Percentiles rank a stretch among this genome's conserved stretches.
phyloP scores from a whole-genome alignment of 305 asterid genomes.

The Fraxinus albicans region DNA sequence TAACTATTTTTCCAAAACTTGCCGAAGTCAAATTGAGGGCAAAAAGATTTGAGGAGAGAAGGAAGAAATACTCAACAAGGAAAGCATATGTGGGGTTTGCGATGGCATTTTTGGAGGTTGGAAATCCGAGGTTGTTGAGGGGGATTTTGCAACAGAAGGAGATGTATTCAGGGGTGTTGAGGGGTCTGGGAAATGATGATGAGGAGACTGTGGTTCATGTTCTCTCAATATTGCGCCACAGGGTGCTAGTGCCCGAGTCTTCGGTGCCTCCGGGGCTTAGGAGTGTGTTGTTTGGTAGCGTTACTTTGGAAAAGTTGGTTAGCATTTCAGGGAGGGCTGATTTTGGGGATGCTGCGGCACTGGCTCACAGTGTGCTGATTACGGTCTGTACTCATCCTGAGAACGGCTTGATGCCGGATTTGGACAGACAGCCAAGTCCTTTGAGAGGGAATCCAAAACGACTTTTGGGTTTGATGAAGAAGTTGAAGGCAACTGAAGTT shows the following conservation, averaged over 20 bases:
- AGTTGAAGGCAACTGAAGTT: conserved; percentile 69
- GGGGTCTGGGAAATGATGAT: conserved; percentile 84
- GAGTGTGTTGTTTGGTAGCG: conserved; percentile 93
- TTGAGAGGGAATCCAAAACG: conserved; percentile 76
- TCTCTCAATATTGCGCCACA: conserved; percentile 56
- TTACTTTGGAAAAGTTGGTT: conserved; percentile 79
- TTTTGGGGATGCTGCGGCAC: conserved; percentile 55
- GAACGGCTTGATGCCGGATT: conserved; percentile 93
- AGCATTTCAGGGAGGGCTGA: conserved; percentile 64
- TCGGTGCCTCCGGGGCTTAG: conserved; percentile 75
- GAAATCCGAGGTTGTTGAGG: conserved; percentile 74
- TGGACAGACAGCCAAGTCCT: conserved; percentile 64
- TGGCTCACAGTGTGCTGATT: conserved; percentile 67
- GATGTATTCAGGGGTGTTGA: conserved; percentile 87
- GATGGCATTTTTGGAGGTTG: conserved; percentile 79
- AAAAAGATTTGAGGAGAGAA: conserved; percentile 44
- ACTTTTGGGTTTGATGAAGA: conserved; percentile 83
- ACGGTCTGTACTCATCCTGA: conserved; percentile 73
- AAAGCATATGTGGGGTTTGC: conserved; percentile 77
- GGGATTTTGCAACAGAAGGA: conserved; percentile 81
- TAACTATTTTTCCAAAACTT: conserved; percentile 48
- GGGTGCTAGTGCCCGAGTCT: conserved; percentile 73
- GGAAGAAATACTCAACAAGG: conserved; percentile 61
- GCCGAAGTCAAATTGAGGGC: conserved; percentile 63
- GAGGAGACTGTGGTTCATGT: conserved; percentile 66